Conservation (phyloP, 2,329 filamentous ascomycete genomes). For the Pseudogymnoascus sp. region DNA sequence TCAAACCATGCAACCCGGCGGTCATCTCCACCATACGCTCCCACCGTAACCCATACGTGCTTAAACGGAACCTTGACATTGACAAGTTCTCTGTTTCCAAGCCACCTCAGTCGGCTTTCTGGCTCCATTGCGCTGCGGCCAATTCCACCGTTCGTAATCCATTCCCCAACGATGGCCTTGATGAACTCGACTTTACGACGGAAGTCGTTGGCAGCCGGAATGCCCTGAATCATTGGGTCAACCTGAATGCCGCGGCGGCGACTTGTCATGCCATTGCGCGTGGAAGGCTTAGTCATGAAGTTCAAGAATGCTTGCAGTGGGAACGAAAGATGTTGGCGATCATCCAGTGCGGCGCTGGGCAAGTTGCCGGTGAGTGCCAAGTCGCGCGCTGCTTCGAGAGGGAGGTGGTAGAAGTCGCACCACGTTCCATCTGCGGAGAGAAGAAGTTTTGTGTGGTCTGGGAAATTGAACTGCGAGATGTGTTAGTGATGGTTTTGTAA, state of each 20-base stretch:
- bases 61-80: slow-evolving; percentile 47
- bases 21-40: slow-evolving; percentile 53
- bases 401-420: slow-evolving; percentile 71
- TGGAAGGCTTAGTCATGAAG: slow-evolving; percentile 43
- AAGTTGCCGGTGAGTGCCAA: slow-evolving; percentile 60
- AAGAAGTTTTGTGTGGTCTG: slow-evolving; percentile 79
- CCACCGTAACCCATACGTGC: slow-evolving; percentile 62
- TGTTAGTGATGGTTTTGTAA: slow-evolving; percentile 16
- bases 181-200: slow-evolving; percentile 69
- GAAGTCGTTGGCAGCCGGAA: slow-evolving; percentile 66
- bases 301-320: slow-evolving; percentile 67
- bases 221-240: slow-evolving; percentile 50
- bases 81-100: slow-evolving; percentile 48
- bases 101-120: slow-evolving; percentile 48
- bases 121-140: slow-evolving; percentile 56
- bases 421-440: slow-evolving; percentile 66
- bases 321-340: slow-evolving; percentile 63
- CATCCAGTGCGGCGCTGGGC: slow-evolving; percentile 60
- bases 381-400: slow-evolving; percentile 59
- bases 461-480: slow-evolving; percentile 65
- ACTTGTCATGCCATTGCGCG: slow-evolving; percentile 38
- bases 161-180: slow-evolving; percentile 59
- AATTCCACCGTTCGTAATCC: slow-evolving; percentile 61
- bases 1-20: slow-evolving; percentile 30
- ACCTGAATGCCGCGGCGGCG: slow-evolving; percentile 38